phyloP scores from a whole-genome alignment of 352 stramenopile genomes.

The Peronospora destructor region DNA sequence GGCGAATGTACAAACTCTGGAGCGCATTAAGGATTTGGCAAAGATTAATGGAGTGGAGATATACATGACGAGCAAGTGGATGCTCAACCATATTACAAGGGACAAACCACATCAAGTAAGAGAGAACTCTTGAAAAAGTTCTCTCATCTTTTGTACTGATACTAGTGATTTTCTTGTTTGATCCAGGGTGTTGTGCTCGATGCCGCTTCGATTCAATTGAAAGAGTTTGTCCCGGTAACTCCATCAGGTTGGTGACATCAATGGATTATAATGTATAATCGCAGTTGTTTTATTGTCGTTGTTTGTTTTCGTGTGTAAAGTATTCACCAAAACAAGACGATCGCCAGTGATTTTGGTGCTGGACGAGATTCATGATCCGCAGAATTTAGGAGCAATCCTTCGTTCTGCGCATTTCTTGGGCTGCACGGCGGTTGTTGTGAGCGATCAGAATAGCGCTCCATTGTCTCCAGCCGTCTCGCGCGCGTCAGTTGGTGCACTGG shows the following conservation, averaged over 20 bases:
- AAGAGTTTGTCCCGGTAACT: slow-evolving; percentile 42
- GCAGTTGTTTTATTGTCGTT: no score
- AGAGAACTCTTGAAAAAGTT: neutral
- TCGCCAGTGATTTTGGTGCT: slow-evolving; percentile 61
- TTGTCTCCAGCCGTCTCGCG: slow-evolving; percentile 66
- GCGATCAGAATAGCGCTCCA: slow-evolving; percentile 62
- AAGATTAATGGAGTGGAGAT: slow-evolving; percentile 20
- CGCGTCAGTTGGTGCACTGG: slow-evolving; percentile 63
- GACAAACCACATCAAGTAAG: slow-evolving; percentile 76
- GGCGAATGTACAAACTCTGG: slow-evolving; percentile 28
- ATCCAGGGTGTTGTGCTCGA: slow-evolving; percentile 64
- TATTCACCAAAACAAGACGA: slow-evolving; percentile 27
- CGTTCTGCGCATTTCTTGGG: slow-evolving; percentile 75
- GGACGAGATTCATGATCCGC: slow-evolving; percentile 75
- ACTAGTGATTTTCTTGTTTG: no score
- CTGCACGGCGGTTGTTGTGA: slow-evolving; percentile 57
- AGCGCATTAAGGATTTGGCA: slow-evolving; percentile 46
- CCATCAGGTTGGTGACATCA: slow-evolving; percentile 26
- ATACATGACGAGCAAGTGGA: slow-evolving; percentile 56
- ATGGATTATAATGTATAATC: no score
- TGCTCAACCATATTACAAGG: slow-evolving; percentile 74
- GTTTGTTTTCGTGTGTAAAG: slow-evolving; percentile 13
- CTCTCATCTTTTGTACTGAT: neutral
- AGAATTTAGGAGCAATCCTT: slow-evolving; percentile 78
- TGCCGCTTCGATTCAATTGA: slow-evolving; percentile 47